phyloP scores from a whole-genome alignment of 2,329 filamentous ascomycete genomes.

The Xylaria sp. region DNA sequence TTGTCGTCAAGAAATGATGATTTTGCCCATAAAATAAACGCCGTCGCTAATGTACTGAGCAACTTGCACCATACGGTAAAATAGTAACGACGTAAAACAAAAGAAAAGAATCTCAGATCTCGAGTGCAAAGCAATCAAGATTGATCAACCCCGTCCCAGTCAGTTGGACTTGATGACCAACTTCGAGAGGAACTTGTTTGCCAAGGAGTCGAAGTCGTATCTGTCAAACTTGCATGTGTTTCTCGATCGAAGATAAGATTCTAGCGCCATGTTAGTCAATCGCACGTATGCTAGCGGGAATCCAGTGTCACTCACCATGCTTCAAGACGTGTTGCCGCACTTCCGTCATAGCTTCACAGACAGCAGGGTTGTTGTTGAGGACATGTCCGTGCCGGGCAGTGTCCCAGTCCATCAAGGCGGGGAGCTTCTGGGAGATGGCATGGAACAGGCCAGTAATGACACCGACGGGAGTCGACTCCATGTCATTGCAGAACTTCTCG shows the following conservation, averaged over 20 bases:
- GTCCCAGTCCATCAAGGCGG: slow-evolving; percentile 90
- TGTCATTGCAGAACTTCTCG: slow-evolving; percentile 91
- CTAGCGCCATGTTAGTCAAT: slow-evolving; percentile 50
- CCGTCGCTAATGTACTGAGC: slow-evolving; percentile 40
- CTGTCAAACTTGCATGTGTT: slow-evolving; percentile 79
- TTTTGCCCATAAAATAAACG: slow-evolving; percentile 36
- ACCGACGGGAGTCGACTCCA: slow-evolving; percentile 93
- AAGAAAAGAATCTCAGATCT: slow-evolving; percentile 21
- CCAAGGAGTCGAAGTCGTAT: slow-evolving; percentile 88
- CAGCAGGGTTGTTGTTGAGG: slow-evolving; percentile 82
- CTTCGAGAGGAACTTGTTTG: slow-evolving; percentile 95
- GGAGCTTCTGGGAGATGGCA: slow-evolving; percentile 94
- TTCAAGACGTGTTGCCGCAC: slow-evolving; percentile 87
- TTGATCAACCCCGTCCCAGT: slow-evolving; percentile 35
- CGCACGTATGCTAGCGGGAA: not conserved
- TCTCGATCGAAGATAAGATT: slow-evolving; percentile 78
- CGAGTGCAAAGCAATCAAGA: slow-evolving; percentile 12
- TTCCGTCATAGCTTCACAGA: slow-evolving; percentile 95
- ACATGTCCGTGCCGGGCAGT: slow-evolving; percentile 84
- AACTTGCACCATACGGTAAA: slow-evolving; percentile 31
- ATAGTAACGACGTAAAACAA: slow-evolving; percentile 30
- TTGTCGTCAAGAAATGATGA: slow-evolving; percentile 33
- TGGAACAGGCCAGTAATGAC: slow-evolving; percentile 97
- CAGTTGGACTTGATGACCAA: slow-evolving; percentile 91
- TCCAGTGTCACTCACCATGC: slow-evolving; percentile 64